Conservation (phyloP, 805 yeast species). For the Kuraishia capsulata region DNA sequence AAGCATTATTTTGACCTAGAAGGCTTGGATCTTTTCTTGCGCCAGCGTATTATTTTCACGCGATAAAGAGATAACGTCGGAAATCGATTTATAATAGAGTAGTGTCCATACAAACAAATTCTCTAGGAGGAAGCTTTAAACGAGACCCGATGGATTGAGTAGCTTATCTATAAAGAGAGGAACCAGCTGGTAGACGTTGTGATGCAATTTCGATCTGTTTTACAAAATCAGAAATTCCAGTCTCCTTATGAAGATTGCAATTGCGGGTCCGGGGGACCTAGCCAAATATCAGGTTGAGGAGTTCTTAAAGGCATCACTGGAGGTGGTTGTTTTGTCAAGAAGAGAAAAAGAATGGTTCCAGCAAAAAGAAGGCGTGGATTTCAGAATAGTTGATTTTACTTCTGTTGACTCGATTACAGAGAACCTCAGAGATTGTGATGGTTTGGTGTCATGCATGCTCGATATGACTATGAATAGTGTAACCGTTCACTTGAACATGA, state of each 20-base stretch:
- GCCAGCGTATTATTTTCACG: too few species aligned
- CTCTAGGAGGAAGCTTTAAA: too few species aligned
- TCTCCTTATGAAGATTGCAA: conserved; percentile 1
- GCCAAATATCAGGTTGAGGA: conserved; percentile 1
- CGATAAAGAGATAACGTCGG: too few species aligned
- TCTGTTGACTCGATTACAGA: neutral
- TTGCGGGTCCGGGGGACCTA: conserved; percentile 1
- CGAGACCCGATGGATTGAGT: too few species aligned
- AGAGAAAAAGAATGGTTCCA: neutral
- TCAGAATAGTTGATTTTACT: neutral
- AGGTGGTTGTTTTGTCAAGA: neutral
- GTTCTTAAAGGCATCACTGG: neutral
- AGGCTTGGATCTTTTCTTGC: too few species aligned
- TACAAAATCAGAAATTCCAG: too few species aligned
- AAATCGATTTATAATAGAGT: too few species aligned
- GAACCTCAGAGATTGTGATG: neutral
- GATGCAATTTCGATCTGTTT: too few species aligned
- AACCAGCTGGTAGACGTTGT: too few species aligned
- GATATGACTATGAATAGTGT: neutral
- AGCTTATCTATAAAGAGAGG: too few species aligned
- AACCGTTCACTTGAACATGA: neutral
- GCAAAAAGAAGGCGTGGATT: neutral
- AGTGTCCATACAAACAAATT: too few species aligned
- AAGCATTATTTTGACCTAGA: too few species aligned
- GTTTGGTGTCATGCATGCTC: neutral